Evolutionary conservation across 495 filamentous ascomycete species (phyloP), one percentile per base, ranked within the genome.

Genomic region (Barbatosphaeria neglecta): DNA sequence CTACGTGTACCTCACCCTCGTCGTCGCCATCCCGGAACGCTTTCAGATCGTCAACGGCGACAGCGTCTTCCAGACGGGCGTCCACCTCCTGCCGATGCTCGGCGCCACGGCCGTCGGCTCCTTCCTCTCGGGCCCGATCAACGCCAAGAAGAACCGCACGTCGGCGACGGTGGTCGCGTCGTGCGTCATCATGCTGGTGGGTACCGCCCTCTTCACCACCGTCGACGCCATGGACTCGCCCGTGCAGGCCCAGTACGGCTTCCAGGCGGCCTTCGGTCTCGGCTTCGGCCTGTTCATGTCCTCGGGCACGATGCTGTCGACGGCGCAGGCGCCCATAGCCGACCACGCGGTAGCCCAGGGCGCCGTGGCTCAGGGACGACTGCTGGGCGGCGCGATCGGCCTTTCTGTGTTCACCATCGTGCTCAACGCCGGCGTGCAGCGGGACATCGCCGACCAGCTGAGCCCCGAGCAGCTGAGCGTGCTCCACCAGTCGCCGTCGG

Each of bases 1-100:
- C 9, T 79, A 76, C 39, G 61, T 74, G 6, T 82, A 74, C 50
- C 73, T 80, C 25, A 57, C 72, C 5, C 64, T 74, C 43, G 62
- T 81, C 4, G 69, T 82, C 31, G 71, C 75, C 41, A 63, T 84
- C 7, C 78, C 81, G 4, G 71, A 81, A 47, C 70, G 76, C 38
- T 76, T 81, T 25, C 77, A 82, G 46, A 63, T 80, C 22, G 70
- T 81, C 15, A 69, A 77, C 41, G 62, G 57, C 6, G 68, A 71
- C 53, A 68, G 50, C 45, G 56, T 74, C 4, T 58, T 74, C 43
- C 49, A 51, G 17, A 73, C 81, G 0, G 82, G 80, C 15, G 57
- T 82, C 15, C 66, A 78, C 24, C 59, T 87, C 22, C 65, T 83
- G 4, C 77, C 77, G 2, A 68, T 79, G 57, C 60, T 80, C 4